These are phyloP conservation scores for Penicillium sp. DNA, from an alignment of 2,329 filamentous ascomycete species.

Conservation along the genomic window DNA sequence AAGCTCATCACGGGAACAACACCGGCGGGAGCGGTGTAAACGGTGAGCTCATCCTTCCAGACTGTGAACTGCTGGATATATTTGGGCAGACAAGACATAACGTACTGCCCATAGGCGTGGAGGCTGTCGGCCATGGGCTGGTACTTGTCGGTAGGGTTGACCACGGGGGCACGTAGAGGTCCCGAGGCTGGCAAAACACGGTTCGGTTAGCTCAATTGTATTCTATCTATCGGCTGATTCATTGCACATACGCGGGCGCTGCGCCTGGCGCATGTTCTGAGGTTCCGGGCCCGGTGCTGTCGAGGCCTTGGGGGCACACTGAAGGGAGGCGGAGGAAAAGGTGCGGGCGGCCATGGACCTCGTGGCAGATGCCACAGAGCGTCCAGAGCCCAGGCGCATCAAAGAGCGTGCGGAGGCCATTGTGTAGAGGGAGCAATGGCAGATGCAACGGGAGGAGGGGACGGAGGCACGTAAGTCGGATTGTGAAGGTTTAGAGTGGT, in stretches of 20 bases:
- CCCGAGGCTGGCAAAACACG: slow-evolving; percentile 46
- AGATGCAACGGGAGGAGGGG: slow-evolving; percentile 20
- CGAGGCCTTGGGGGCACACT: slow-evolving; percentile 48
- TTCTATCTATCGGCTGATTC: background rate
- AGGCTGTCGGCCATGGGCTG: slow-evolving; percentile 80
- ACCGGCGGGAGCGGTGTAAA: slow-evolving; percentile 85
- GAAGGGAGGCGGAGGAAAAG: slow-evolving; percentile 43
- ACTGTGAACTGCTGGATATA: slow-evolving; percentile 99
- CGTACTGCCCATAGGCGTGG: slow-evolving; percentile 93
- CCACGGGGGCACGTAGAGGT: slow-evolving; percentile 71
- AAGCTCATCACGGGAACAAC: slow-evolving; percentile 91
- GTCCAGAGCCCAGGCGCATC: slow-evolving; percentile 45
- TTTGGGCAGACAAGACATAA: slow-evolving; percentile 95
- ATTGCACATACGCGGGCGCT: slow-evolving; percentile 48
- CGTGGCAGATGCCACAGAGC: slow-evolving; percentile 39
- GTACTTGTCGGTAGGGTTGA: slow-evolving; percentile 94
- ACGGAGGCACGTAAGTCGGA: slow-evolving; percentile 26
- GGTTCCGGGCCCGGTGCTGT: slow-evolving; percentile 59
- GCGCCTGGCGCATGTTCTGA: slow-evolving; percentile 66
- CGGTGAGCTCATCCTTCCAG: slow-evolving; percentile 97
- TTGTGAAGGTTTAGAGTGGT: slow-evolving; percentile 32
- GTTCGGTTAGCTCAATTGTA: slow-evolving; percentile 20
- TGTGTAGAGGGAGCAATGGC: slow-evolving; percentile 35
- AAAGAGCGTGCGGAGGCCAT: slow-evolving; percentile 49
- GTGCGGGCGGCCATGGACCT: slow-evolving; percentile 38